phyloP scores from a whole-genome alignment of 225 moss, liverwort and hornwort species.

The Marchantia polymorpha region DNA sequence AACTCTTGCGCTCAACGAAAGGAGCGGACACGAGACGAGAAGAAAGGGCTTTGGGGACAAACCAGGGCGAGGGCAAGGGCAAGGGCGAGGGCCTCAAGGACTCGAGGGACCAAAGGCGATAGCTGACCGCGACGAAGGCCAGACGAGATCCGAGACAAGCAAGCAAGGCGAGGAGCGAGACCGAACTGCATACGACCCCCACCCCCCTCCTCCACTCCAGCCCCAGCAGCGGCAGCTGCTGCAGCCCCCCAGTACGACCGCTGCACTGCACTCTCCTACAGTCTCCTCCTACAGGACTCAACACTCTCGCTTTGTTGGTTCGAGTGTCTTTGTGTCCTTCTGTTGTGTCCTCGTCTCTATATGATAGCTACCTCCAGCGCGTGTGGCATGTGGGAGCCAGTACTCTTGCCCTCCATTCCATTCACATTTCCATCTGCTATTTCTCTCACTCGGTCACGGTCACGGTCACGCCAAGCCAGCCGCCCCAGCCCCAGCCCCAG shows the following conservation, averaged over 20 bases:
- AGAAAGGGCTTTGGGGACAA: too few species aligned
- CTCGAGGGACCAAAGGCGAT: too few species aligned
- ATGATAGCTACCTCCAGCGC: slow-evolving; percentile 14
- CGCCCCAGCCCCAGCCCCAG: background rate
- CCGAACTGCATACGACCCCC: background rate
- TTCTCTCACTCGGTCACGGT: background rate
- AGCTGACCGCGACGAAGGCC: background rate
- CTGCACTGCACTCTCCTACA: background rate
- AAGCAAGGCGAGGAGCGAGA: background rate
- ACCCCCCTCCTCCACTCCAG: background rate
- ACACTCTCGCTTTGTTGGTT: background rate
- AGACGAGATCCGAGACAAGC: background rate
- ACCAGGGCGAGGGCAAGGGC: background rate
- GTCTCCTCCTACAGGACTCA: background rate
- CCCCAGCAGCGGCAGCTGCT: background rate
- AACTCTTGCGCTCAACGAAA: background rate
- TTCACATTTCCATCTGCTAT: background rate
- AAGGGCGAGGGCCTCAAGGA: background rate
- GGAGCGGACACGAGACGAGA: too few species aligned
- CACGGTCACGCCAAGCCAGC: background rate
- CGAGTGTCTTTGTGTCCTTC: slow-evolving; percentile 1
- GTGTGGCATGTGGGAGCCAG: slow-evolving; percentile 7
- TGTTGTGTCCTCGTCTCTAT: background rate
- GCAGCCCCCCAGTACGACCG: background rate
- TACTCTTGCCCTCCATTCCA: background rate